Conservation (phyloP, 1,139 yeast species). For the Magnusiomyces clavatus region DNA sequence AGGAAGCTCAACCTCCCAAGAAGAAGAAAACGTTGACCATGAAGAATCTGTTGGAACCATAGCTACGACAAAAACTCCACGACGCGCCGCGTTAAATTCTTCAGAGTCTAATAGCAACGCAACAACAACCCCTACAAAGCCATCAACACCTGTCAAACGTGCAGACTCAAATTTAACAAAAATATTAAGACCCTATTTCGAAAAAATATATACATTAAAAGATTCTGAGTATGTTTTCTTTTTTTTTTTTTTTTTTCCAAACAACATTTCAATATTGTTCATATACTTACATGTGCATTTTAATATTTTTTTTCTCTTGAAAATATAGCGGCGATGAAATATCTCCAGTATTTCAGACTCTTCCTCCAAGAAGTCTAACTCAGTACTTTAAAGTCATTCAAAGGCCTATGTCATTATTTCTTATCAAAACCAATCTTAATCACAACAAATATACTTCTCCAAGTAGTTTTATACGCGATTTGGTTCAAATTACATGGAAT, state of each 20-base stretch:
- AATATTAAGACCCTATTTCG: conserved; percentile 24
- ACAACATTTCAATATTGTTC: not conserved
- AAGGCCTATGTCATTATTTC: conserved; percentile 41
- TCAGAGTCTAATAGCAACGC: no score
- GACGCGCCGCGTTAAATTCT: no score
- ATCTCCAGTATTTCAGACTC: conserved; percentile 38
- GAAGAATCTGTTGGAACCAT: not conserved
- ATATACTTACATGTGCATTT: not conserved
- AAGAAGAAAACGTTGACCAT: conserved; percentile 5
- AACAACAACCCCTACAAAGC: not conserved
- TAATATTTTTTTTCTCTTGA: not conserved
- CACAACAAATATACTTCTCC: conserved; percentile 48
- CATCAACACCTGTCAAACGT: conserved; percentile 3
- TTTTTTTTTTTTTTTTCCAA: not conserved
- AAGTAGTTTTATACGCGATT: conserved; percentile 64
- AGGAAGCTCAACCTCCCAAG: not conserved
- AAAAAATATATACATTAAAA: conserved; percentile 28
- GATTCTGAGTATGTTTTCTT: conserved; percentile 19
- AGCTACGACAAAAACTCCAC: no score
- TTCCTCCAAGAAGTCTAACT: conserved; percentile 38
- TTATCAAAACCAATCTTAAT: conserved; percentile 40
- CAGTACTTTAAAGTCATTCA: conserved; percentile 43
- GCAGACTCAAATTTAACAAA: conserved; percentile 8
- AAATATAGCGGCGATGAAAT: conserved; percentile 25
- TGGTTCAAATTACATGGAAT: conserved; percentile 83